Conservation (phyloP, 352 stramenopile genomes). For the Phytophthora sansomeana region DNA sequence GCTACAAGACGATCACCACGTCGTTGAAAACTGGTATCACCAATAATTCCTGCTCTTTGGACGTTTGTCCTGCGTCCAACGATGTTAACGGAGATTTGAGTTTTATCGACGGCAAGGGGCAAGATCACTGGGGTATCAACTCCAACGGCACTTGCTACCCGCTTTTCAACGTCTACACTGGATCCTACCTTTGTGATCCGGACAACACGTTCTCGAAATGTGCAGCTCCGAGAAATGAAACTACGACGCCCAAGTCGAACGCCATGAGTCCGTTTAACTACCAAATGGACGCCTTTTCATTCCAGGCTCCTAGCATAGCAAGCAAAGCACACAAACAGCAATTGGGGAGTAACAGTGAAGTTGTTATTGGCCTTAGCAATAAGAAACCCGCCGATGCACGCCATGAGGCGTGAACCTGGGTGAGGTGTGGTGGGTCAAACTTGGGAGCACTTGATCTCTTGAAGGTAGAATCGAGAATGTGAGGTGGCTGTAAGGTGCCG, state of each 20-base stretch:
- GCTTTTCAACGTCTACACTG: constrained; percentile 28
- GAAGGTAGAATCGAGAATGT: too few relatives aligned
- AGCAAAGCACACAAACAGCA: not conserved
- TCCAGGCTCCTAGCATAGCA: too few relatives aligned
- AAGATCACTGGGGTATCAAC: constrained; percentile 34
- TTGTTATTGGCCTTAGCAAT: constrained; percentile 4
- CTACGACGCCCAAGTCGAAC: constrained; percentile 58
- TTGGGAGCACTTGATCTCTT: too few relatives aligned
- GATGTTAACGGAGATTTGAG: constrained; percentile 56
- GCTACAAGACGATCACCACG: constrained; percentile 27
- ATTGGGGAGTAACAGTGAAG: constrained; percentile 1
- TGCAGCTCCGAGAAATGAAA: constrained; percentile 47
- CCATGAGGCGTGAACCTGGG: constrained; percentile 4
- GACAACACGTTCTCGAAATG: constrained; percentile 46
- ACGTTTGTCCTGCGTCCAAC: constrained; percentile 45
- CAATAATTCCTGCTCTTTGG: constrained; percentile 44
- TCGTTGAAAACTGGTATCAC: constrained; percentile 49
- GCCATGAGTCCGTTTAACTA: constrained; percentile 38
- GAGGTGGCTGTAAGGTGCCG: too few relatives aligned
- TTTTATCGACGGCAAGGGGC: constrained; percentile 36
- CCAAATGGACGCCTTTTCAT: constrained; percentile 35
- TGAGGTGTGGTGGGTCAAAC: too few relatives aligned
- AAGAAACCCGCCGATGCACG: constrained; percentile 1
- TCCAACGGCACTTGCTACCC: constrained; percentile 32
- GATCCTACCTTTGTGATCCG: constrained; percentile 25